phyloP scores from a whole-genome alignment of 345 rosid species.

The Erodium maritimum region DNA sequence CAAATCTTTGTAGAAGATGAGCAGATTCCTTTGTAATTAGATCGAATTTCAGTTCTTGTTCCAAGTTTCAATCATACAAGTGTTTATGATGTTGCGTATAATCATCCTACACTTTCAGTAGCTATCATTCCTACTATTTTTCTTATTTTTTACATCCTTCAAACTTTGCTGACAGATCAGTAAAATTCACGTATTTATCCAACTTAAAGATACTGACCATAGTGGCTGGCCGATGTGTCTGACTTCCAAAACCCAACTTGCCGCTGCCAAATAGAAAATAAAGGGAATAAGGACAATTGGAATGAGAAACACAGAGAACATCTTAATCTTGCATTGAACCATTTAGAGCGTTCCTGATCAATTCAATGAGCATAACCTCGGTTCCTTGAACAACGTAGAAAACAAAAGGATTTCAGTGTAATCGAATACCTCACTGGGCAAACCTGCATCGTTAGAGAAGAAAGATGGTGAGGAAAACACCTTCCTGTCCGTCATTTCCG shows the following conservation, averaged over 20 bases:
- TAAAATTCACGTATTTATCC: background rate
- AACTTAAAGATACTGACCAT: conserved; percentile 20
- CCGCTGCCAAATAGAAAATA: conserved; percentile 21
- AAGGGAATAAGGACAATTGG: background rate
- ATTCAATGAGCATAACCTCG: too few relatives aligned
- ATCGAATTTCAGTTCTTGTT: too few relatives aligned
- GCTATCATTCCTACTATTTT: too few relatives aligned
- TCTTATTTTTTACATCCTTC: too few relatives aligned
- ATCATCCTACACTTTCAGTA: background rate
- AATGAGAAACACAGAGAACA: background rate
- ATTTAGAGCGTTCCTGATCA: too few relatives aligned
- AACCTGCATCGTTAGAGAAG: conserved; percentile 11
- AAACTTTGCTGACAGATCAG: background rate
- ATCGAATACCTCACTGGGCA: background rate
- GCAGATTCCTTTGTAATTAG: too few relatives aligned
- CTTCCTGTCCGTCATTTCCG: conserved; percentile 23
- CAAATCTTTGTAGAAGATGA: too few relatives aligned
- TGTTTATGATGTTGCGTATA: background rate
- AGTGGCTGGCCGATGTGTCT: conserved; percentile 20
- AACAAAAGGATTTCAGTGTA: background rate
- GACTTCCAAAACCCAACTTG: conserved; percentile 40
- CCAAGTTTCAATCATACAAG: too few relatives aligned
- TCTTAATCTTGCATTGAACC: background rate
- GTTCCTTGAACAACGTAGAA: background rate
- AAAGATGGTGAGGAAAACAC: conserved; percentile 23